Conservation (phyloP, 768 basidiomycete genomes). For the Boletus barrowsii region DNA sequence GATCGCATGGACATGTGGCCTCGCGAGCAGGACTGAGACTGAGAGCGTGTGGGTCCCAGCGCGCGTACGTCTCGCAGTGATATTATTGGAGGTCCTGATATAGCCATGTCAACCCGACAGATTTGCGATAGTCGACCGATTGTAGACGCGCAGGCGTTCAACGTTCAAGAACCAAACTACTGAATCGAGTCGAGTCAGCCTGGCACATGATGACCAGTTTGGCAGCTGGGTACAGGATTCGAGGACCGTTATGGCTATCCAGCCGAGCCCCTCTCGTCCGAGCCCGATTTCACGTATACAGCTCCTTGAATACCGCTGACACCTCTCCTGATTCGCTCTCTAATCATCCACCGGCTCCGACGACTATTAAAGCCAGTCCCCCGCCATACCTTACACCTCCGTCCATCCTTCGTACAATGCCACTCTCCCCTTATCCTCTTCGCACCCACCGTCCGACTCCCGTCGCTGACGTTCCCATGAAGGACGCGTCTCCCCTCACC, state of each 20-base stretch:
- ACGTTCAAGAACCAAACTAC: conserved; percentile 15
- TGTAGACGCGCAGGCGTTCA: conserved; percentile 14
- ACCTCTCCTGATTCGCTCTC: conserved; percentile 30
- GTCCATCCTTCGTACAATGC: conserved; percentile 38
- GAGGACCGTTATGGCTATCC: conserved; percentile 28
- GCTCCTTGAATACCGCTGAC: conserved; percentile 24
- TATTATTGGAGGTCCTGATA: conserved; percentile 25
- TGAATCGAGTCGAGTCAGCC: conserved; percentile 44
- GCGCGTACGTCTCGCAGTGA: not conserved
- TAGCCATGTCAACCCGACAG: conserved; percentile 14
- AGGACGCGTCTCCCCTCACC: conserved; percentile 23
- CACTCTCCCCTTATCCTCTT: conserved; percentile 36
- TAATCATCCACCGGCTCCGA: conserved; percentile 32
- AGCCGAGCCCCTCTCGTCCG: conserved; percentile 46
- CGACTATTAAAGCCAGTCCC: conserved; percentile 35
- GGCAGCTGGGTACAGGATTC: conserved; percentile 32
- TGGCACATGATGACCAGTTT: conserved; percentile 37
- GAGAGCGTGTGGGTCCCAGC: not conserved
- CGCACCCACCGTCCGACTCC: conserved; percentile 29
- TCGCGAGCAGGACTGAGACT: no score
- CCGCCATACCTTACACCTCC: conserved; percentile 21
- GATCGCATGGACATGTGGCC: conserved; percentile 1
- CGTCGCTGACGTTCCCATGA: conserved; percentile 25
- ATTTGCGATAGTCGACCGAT: conserved; percentile 21
- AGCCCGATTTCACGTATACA: conserved; percentile 25